Evolutionary conservation across 495 filamentous ascomycete species (phyloP), one percentile per base, ranked within the genome.

Genomic region (Penicillium waksmanii): DNA sequence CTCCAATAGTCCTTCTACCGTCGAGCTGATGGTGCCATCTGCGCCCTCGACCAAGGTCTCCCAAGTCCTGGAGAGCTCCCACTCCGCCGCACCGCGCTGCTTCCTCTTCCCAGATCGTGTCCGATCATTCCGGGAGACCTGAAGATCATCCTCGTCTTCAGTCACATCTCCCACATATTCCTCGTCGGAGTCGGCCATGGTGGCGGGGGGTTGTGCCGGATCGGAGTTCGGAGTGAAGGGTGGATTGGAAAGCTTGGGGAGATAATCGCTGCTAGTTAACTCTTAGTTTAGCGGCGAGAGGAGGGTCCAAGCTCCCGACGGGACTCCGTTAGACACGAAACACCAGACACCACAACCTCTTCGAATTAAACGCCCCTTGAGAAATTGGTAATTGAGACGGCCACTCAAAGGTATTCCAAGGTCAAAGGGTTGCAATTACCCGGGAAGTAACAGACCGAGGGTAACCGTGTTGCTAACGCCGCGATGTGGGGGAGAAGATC

Each of bases 81-180:
- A 81, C 72, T 80, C 77, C 71, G 83, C 66, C 74, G 80, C 72
- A 76, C 85, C 78, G 76, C 82, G 83, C 65, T 85, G 79, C 65
- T 79, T 83, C 65, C 73, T 77, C 65, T 80, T 71, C 59, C 69
- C 71, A 10, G 79, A 75, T 56, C 74, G 77, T 58, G 47, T 34
- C 62, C 25, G 70, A 66, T 51, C 75, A 61, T 25, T 78, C 73
- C 35, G 82, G 76, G 63, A 73, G 73, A 66, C 82, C 76, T 58
- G 80, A 74, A 61, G 77, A 76, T 93, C 90, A 67, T 92, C 89
- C 51, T 95, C 93, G 66, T 97, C 93, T 63, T 92, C 92, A 6
- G 91, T 92, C 54, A 83, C 46, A 53, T 86, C 85, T 53, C 84
- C 87, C 61, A 93, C 83, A 70, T 92, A 96, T 62, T 97, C 93